Conservation (phyloP, 2,329 filamentous ascomycete genomes). For the Fusarium buxicola region DNA sequence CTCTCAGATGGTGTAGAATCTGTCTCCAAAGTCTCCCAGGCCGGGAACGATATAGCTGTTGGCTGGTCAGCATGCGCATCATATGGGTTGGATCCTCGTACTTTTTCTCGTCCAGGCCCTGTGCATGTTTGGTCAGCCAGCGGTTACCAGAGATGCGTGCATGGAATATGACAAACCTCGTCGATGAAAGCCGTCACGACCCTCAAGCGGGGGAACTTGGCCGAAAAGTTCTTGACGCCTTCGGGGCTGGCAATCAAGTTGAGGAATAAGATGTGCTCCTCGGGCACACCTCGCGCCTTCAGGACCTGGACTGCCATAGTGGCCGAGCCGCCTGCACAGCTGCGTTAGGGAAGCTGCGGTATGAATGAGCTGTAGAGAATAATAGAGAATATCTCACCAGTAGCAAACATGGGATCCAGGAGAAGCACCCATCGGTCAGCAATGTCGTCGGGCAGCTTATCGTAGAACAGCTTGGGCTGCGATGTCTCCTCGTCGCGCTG, state of each 20-base stretch:
- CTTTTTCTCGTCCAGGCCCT: slow-evolving; percentile 98
- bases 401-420: slow-evolving; percentile 99
- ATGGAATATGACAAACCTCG: slow-evolving; percentile 60
- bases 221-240: slow-evolving; percentile 88
- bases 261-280: slow-evolving; percentile 94
- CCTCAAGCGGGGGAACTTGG: slow-evolving; percentile 87
- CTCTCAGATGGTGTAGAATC: slow-evolving; percentile 88
- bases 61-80: slow-evolving; percentile 50
- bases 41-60: slow-evolving; percentile 93
- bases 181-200: slow-evolving; percentile 98
- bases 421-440: slow-evolving; percentile 91
- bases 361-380: slow-evolving; percentile 5
- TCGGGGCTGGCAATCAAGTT: slow-evolving; percentile 98
- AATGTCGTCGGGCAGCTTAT: slow-evolving; percentile 96
- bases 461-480: slow-evolving; percentile 94
- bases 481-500: slow-evolving; percentile 96
- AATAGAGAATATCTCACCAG: slow-evolving; percentile 65
- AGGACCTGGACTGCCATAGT: slow-evolving; percentile 97
- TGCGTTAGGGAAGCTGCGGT: slow-evolving; percentile 18
- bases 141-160: slow-evolving; percentile 13
- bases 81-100: slow-evolving; percentile 56
- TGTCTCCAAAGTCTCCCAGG: slow-evolving; percentile 93
- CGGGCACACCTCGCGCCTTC: slow-evolving; percentile 88
- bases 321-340: slow-evolving; percentile 81
- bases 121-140: slow-evolving; percentile 32